Evolutionary conservation across 805 yeast species (phyloP), one percentile per base, ranked within the genome.

Genomic region (Nematodospora valgi): DNA sequence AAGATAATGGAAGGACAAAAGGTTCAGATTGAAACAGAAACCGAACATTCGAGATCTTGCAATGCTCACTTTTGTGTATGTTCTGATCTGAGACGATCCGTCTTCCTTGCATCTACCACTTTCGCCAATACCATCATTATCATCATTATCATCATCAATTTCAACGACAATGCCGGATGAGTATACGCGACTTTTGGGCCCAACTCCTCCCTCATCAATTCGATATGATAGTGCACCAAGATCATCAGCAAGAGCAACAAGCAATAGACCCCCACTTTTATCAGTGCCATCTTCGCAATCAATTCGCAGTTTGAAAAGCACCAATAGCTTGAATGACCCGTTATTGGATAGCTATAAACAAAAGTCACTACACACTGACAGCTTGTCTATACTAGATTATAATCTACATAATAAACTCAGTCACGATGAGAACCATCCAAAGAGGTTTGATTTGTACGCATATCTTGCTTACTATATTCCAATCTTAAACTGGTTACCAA

Each of bases 391-490:
- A 11, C 21, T 45, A 10, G 40, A 37, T 14, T 40, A 24, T 20
- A 24, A 35, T 5, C 23, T 37, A 9, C 32, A 33, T 15, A 40
- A 45, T 12, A 36, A 37, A 14, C 23, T 45, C 18, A 34, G 34
- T 15, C n/a, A 32, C 28, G 41, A 36, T n/a, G 34, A 14, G 15
- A 23, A 18, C 12, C 26, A 33, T 22, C 15, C 12, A 12, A 14
- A 16, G 3, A 2, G 34, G 15, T 46, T 57, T 30, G 54, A 51
- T 31, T 31, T 44, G 15, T 48, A 39, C 29, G 59, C 63, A 6
- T 59, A 59, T 38, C 37, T 50, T 20, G 48, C 62, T 4, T 59
- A 59, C 44, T 59, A 59, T 40, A 38, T 56, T 18, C 66, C 66
- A 4, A 47, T 59, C 3, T 41, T 59, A 21, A 35, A 47, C 15